Conservation (phyloP, 169 alveolate species). For the Cryptosporidium bovis region DNA sequence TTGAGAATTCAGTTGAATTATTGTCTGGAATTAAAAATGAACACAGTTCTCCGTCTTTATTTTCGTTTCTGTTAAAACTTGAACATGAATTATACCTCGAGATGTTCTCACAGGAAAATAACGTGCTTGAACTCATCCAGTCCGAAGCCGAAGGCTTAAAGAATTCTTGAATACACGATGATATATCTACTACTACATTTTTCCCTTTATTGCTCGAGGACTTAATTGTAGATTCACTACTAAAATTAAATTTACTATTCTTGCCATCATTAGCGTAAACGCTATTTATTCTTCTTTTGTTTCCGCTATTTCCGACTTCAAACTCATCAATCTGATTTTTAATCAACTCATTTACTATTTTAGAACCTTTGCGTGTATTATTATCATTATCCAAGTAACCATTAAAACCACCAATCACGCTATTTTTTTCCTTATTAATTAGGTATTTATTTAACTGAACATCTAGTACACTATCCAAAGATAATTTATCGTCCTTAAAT, state of each 20-base stretch:
- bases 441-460: no score
- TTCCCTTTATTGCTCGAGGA: conserved; percentile 24
- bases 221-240: background rate
- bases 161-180: conserved; percentile 32
- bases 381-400: background rate
- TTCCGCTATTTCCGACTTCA: no score
- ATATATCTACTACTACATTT: background rate
- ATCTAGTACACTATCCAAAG: no score
- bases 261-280: no score
- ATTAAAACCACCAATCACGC: background rate
- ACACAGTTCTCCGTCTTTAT: background rate
- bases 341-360: background rate
- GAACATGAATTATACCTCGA: no score
- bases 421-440: no score
- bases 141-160: conserved; percentile 50
- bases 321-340: no score
- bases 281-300: no score
- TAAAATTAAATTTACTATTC: no score
- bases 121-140: conserved; percentile 12
- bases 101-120: background rate
- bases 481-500: no score
- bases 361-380: background rate
- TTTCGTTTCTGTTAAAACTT: background rate
- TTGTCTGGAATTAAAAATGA: background rate
- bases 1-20: conserved; percentile 1